Evolutionary conservation across 164 flowering plant genomes (phyloP), one percentile per base, ranked within the genome.

Genomic region (Aristolochia contorta): DNA sequence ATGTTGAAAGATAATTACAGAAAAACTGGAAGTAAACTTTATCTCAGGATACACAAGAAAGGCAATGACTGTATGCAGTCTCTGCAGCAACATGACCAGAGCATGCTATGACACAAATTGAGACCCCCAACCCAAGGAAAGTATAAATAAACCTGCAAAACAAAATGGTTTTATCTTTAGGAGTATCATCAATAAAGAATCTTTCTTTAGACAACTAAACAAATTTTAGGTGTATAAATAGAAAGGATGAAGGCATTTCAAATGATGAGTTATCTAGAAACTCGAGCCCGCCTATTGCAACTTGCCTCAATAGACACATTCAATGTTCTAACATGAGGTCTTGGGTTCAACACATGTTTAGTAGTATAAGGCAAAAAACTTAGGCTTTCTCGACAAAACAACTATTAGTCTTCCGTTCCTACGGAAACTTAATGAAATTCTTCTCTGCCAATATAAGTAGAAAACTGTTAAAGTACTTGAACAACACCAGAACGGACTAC

Each of bases 41-140:
- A 37, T 37, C 43, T 37, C 43, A 84, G 88, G 86, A 84, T 88
- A 91, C 96, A 65, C 81, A 57, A 67, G 71, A 86, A 46, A 91
- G 84, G 78, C 96, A 88, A 60, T 83, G 78, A 19, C 94, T 85
- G 68, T 84, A 83, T 21, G 77, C 82, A 72, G 93, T 84, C 68
- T 83, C 96, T 2, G 91, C 97, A 64, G 94, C 97, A 71, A 86
- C 67, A 77, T 88, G 93, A 52, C 97, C 97, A 12, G 80, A 77
- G 78, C 87, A 83, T 52, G 96, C 80, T 52, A 86, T 74, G 43
- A 82, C 71, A 53, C 87, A 84, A 68, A 86, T 72, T 60, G 60
- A 51, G 47, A 77, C 69, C 46, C 97, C 97, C 63, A 86, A 53
- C 30, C 87, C 91, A 65, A 91, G 82, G 63, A 82, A 78, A 52